phyloP scores from a whole-genome alignment of 2,329 filamentous ascomycete genomes.

The Bertia moriformis region DNA sequence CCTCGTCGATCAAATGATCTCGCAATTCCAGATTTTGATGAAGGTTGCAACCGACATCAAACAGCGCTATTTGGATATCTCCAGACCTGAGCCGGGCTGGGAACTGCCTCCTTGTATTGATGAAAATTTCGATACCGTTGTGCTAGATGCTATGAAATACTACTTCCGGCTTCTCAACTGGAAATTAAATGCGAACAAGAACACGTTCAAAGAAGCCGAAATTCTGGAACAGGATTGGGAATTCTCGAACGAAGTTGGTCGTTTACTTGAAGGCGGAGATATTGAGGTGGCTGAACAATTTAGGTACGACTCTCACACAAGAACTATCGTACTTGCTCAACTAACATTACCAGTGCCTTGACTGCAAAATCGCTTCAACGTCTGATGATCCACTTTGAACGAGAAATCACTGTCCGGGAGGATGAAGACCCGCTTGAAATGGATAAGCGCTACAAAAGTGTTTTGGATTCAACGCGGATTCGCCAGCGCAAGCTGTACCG shows the following conservation, averaged over 20 bases:
- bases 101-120: conserved; percentile 91
- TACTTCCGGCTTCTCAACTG: conserved; percentile 98
- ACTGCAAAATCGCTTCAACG: conserved; percentile 18
- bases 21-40: conserved; percentile 85
- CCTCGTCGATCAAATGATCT: conserved; percentile 95
- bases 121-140: conserved; percentile 83
- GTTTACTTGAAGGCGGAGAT: conserved; percentile 81
- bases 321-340: conserved; percentile 81
- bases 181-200: conserved; percentile 95
- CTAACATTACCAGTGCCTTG: conserved; percentile 73
- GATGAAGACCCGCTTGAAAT: neutral
- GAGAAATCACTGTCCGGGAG: neutral
- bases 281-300: conserved; percentile 97
- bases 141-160: conserved; percentile 85
- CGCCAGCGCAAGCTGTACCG: neutral
- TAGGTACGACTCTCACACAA: conserved; percentile 76
- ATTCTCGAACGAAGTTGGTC: conserved; percentile 85
- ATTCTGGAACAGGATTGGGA: conserved; percentile 96
- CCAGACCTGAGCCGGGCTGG: conserved; percentile 81
- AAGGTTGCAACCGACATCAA: conserved; percentile 89
- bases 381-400: conserved; percentile 1
- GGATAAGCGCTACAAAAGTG: conserved; percentile 1
- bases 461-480: neutral
- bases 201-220: conserved; percentile 97
- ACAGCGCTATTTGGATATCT: conserved; percentile 69